Conservation (phyloP, 129 eudicot species). For the Cynara cardunculus region DNA sequence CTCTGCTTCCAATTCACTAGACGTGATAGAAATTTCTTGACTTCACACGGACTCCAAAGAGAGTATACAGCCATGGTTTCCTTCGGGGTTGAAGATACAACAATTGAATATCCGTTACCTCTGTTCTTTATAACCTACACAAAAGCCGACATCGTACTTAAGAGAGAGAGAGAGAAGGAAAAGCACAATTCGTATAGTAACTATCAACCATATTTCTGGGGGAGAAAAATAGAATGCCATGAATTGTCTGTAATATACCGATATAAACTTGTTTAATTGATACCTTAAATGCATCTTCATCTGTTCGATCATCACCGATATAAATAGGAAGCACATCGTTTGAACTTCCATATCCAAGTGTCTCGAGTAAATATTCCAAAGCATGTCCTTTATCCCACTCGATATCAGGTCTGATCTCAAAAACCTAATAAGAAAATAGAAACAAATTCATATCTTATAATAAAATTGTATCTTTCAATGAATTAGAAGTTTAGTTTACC, state of each 20-base stretch:
- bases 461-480: not conserved
- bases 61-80: conserved; percentile 43
- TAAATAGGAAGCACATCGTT: conserved; percentile 37
- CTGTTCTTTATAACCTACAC: conserved; percentile 18
- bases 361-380: conserved; percentile 31
- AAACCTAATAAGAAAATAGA: conserved; percentile 21
- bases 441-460: not conserved
- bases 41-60: conserved; percentile 33
- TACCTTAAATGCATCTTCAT: conserved; percentile 49
- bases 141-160: not conserved
- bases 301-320: conserved; percentile 43
- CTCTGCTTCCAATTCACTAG: not conserved
- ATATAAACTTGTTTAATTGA: not conserved
- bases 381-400: conserved; percentile 52
- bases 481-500: conserved; percentile 5
- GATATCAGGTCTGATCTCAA: conserved; percentile 46
- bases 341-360: conserved; percentile 28
- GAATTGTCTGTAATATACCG: not conserved
- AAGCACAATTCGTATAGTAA: too few relatives aligned
- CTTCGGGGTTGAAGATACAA: conserved; percentile 35
- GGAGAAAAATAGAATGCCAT: too few relatives aligned
- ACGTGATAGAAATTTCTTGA: conserved; percentile 25
- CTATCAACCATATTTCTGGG: too few relatives aligned
- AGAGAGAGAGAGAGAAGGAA: not conserved
- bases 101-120: conserved; percentile 34